Conservation (phyloP, 768 basidiomycete genomes). For the Hygrophorus russula region DNA sequence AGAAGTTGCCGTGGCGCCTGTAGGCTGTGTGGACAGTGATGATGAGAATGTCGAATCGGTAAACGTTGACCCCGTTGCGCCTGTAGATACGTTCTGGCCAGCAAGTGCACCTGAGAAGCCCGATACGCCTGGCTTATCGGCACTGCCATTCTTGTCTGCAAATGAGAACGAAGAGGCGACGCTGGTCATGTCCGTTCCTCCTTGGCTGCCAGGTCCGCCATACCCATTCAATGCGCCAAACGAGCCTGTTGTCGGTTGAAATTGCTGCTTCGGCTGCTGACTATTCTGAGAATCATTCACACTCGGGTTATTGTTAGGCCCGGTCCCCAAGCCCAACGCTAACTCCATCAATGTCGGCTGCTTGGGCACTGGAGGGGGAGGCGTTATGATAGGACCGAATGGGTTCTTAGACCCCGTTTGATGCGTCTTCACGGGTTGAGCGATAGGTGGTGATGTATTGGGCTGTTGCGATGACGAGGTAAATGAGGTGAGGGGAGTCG, state of each 20-base stretch:
- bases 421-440: conserved; percentile 70
- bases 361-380: conserved; percentile 60
- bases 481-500: conserved; percentile 53
- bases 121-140: conserved; percentile 6
- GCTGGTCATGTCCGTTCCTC: conserved; percentile 47
- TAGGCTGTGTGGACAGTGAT: conserved; percentile 38
- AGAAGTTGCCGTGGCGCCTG: conserved; percentile 26
- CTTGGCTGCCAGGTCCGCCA: conserved; percentile 29
- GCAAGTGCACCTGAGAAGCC: conserved; percentile 14
- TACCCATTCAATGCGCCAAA: conserved; percentile 20
- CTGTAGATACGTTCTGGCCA: conserved; percentile 24
- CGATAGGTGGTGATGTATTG: conserved; percentile 28
- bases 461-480: conserved; percentile 12
- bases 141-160: conserved; percentile 14
- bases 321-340: conserved; percentile 31
- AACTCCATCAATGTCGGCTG: conserved; percentile 77
- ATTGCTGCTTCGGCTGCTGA: conserved; percentile 16
- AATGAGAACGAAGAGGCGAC: conserved; percentile 68
- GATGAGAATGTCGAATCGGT: conserved; percentile 38
- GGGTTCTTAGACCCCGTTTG: conserved; percentile 94
- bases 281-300: conserved; percentile 4
- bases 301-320: conserved; percentile 7
- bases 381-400: conserved; percentile 65
- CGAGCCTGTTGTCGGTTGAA: conserved; percentile 11
- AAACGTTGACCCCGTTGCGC: conserved; percentile 30